Evolutionary conservation across 495 filamentous ascomycete genomes (phyloP), one percentile per base, ranked within the genome.

Genomic region (Pyrenopolyporus hunteri): DNA sequence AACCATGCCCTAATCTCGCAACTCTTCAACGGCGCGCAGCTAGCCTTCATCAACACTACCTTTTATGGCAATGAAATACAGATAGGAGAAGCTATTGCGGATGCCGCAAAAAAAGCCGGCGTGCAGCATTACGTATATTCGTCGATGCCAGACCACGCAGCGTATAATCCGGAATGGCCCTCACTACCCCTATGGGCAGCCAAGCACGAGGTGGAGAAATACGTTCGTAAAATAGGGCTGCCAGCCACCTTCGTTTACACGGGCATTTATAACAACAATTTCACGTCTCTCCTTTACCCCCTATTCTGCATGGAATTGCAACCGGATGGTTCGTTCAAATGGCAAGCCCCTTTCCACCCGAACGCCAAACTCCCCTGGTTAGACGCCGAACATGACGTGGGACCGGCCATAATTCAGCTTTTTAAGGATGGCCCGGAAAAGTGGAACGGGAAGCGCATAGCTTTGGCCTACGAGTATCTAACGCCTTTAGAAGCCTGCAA

Each of bases 181-280:
- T 86, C 86, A 2, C 76, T 96, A 37, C 94, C 94, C 0, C 83
- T 97, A 49, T 98, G 94, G 94, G 86, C 89, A 3, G 84, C 88
- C 55, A 98, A 98, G 74, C 90, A 91, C 70, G 86, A 89, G 13
- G 87, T 97, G 31, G 94, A 97, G 77, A 88, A 92, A 49, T 97
- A 97, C 70, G 82, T 96, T 39, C 87, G 89, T 22, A 85, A 91
- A 70, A 83, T 95, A 39, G 89, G 85, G 2, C 76, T 97, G 6
- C 90, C 92, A 0, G 84, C 92, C 1, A 97, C 93, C 6, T 97
- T 97, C 63, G 86, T 97, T 59, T 98, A 97, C 71, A 89, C 92
- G 23, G 94, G 94, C 33, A 97, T 97, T 64, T 98, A 98, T 79
- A 96, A 97, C 76, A 98, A 98, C 74, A 98, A 98, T 73, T 98